Evolutionary conservation across 176 grass and related monocot genomes (phyloP), one percentile per base, ranked within the genome.

Genomic region (Oryza officinalis): DNA sequence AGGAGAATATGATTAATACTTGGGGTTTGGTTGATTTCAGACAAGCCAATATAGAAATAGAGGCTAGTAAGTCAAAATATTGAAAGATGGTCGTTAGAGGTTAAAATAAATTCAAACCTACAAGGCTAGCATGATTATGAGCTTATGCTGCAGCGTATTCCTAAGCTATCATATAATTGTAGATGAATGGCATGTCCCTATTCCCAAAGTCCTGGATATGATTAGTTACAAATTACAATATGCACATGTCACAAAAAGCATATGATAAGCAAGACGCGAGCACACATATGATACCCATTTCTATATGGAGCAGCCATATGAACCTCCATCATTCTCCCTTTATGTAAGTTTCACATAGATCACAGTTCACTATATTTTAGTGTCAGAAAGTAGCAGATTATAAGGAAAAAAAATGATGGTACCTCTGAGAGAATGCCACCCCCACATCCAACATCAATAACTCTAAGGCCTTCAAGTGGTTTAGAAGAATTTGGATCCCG

Each of bases 401-500:
- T 26, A 64, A 27, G 45, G 45, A 87, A 81, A 77, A 77, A 20
- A 30, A n/a, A 27, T 57, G 49, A 38, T 60, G 49, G 41, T 88
- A 98, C 96, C 92, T 98, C 93, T 77, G 93, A 90, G 18, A 98
- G 75, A 88, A 98, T 98, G 84, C 93, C 93, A 75, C 96, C 96
- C 52, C 96, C 96, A 81, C 96, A 98, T 91, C 96, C 96, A 88
- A 98, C 93, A 89, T 98, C 96, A 60, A 98, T 87, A 91, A 98
- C 88, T 78, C 80, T 95, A 75, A 98, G 90, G 38, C 91, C 96
- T 89, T 98, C 85, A 22, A 98, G 89, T 78, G 96, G 96, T 81
- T 84, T 95, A 33, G 85, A 84, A 32, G 91, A 95, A 91, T 82
- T 85, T 80, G 87, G 87, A 88, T 98, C 96, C 90, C 74, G 90